Percentiles rank a stretch among this genome's conserved stretches.
These are phyloP conservation scores for Rhodofomes roseus DNA, from an alignment of 1,284 basidiomycete genomes.

Conservation along the genomic window DNA sequence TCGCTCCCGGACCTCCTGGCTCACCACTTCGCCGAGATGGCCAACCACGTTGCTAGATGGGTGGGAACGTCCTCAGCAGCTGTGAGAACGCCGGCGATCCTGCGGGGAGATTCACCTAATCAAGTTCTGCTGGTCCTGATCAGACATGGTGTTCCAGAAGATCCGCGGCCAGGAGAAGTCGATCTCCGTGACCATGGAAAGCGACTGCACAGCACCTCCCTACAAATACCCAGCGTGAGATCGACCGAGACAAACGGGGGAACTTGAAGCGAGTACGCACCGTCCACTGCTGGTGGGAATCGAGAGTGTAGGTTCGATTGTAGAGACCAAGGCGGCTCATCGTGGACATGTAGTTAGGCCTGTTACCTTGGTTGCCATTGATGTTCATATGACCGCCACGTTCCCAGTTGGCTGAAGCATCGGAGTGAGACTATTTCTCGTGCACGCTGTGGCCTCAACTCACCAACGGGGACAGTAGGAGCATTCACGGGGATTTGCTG, in stretches of 20 bases:
- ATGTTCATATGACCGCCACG: slow-evolving; percentile 28
- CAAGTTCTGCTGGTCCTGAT: slow-evolving; percentile 33
- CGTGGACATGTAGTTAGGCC: slow-evolving; percentile 29
- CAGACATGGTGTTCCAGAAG: slow-evolving; percentile 37
- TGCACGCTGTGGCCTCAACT: neutral
- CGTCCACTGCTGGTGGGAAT: slow-evolving; percentile 31
- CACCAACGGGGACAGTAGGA: slow-evolving; percentile 22
- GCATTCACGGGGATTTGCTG: slow-evolving; percentile 29
- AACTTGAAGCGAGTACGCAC: slow-evolving; percentile 17
- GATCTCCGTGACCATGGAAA: slow-evolving; percentile 31
- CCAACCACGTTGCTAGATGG: slow-evolving; percentile 34
- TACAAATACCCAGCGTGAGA: neutral
- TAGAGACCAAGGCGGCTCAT: slow-evolving; percentile 24
- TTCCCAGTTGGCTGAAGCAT: slow-evolving; percentile 36
- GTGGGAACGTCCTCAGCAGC: neutral
- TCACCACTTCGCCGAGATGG: slow-evolving; percentile 32
- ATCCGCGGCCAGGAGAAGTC: slow-evolving; percentile 43
- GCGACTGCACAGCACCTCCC: slow-evolving; percentile 30
- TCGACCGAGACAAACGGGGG: neutral
- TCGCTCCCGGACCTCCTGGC: slow-evolving; percentile 27
- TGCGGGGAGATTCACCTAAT: slow-evolving; percentile 23
- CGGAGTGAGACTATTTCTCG: neutral
- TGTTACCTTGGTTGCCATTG: slow-evolving; percentile 27
- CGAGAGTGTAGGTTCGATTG: slow-evolving; percentile 34
- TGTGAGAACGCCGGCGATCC: neutral